phyloP scores from a whole-genome alignment of 2,329 filamentous ascomycete species.

The Aspergillus caelatus region DNA sequence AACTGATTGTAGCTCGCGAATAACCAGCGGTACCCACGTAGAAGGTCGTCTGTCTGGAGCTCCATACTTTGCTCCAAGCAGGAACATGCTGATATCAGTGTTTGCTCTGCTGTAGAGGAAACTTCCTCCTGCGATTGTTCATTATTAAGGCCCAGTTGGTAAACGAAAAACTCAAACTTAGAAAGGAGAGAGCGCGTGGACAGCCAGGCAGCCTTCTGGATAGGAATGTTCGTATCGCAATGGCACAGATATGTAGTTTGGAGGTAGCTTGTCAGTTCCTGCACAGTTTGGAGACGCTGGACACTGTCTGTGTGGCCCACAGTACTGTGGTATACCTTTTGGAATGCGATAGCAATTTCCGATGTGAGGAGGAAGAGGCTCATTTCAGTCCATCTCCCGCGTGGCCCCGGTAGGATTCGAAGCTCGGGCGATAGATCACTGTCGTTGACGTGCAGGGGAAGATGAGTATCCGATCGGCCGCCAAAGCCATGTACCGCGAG shows the following conservation, averaged over 20 bases:
- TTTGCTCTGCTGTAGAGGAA: conserved; percentile 27
- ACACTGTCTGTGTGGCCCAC: conserved; percentile 33
- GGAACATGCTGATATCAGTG: conserved; percentile 35
- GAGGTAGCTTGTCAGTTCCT: conserved; percentile 29
- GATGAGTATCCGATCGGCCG: conserved; percentile 53
- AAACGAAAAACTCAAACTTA: conserved; percentile 39
- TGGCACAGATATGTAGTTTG: conserved; percentile 50
- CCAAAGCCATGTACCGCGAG: conserved; percentile 53
- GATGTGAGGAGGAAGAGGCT: conserved; percentile 57
- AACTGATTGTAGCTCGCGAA: conserved; percentile 44
- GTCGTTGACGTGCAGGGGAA: conserved; percentile 61
- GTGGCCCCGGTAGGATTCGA: conserved; percentile 51
- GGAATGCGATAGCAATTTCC: conserved; percentile 53
- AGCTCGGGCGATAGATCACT: conserved; percentile 55
- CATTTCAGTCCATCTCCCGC: conserved; percentile 59
- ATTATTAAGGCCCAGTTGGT: conserved; percentile 29
- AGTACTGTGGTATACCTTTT: conserved; percentile 44
- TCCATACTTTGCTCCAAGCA: conserved; percentile 35
- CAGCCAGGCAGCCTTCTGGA: conserved; percentile 31
- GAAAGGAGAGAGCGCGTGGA: conserved; percentile 31
- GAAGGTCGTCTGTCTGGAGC: conserved; percentile 39
- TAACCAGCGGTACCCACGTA: conserved; percentile 40
- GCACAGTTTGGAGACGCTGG: conserved; percentile 46
- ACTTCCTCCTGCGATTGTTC: conserved; percentile 1
- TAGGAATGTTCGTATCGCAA: conserved; percentile 57